A percentile compares a stretch with the other conserved stretches of the same genome.
phyloP scores from a whole-genome alignment of 2,329 filamentous ascomycete genomes.

The Aspergillus nomiae region DNA sequence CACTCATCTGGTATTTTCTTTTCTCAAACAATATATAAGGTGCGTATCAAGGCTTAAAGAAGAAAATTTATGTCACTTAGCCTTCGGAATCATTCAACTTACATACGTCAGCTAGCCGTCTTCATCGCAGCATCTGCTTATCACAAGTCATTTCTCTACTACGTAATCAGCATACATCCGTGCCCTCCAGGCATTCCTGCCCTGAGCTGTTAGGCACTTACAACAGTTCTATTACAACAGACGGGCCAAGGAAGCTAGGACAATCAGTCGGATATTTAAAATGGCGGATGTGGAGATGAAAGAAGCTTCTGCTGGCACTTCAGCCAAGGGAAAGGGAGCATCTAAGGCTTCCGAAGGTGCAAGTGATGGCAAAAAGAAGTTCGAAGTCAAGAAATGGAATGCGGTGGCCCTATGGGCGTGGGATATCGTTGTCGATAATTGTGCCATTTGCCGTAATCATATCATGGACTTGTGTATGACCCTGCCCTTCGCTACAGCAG shows the following conservation, averaged over 20 bases:
- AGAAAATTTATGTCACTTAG: neutral
- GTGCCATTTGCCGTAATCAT: slow-evolving; percentile 97
- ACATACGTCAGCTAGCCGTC: neutral
- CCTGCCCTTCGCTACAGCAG: neutral
- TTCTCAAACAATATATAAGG: neutral
- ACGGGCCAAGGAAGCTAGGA: neutral
- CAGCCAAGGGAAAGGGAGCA: slow-evolving; percentile 56
- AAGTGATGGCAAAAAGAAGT: slow-evolving; percentile 81
- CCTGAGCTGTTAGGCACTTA: neutral
- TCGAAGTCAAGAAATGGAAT: slow-evolving; percentile 99
- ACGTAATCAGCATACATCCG: slow-evolving; percentile 20
- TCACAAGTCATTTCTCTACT: slow-evolving; percentile 18
- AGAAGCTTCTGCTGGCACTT: slow-evolving; percentile 66
- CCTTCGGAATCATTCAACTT: neutral
- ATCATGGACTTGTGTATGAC: slow-evolving; percentile 96
- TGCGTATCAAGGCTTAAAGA: neutral
- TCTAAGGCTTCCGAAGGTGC: slow-evolving; percentile 55
- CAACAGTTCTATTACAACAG: neutral
- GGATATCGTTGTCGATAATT: slow-evolving; percentile 99
- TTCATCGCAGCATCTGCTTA: slow-evolving; percentile 27
- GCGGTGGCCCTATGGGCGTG: slow-evolving; percentile 97
- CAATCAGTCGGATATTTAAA: slow-evolving; percentile 12
- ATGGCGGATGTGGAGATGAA: slow-evolving; percentile 99
- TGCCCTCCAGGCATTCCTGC: slow-evolving; percentile 9
- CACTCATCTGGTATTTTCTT: neutral